Evolutionary conservation across 1,139 yeast genomes (phyloP).

Genomic region (Casaregolazyma lundiana): DNA sequence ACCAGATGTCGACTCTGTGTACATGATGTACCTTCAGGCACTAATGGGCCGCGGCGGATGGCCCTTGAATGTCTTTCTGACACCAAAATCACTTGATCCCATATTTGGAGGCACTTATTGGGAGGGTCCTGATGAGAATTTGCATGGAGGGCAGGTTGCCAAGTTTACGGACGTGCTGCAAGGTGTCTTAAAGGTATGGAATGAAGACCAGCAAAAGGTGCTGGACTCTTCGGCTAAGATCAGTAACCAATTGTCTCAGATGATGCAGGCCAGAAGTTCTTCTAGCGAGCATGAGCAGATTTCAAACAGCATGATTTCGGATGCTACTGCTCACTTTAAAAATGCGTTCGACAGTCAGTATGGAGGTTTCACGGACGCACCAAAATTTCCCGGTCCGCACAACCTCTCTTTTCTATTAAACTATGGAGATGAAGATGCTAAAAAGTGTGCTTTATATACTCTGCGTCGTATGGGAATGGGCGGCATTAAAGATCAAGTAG

Average conservation of each 20-base stretch:
- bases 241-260: conserved; percentile 21
- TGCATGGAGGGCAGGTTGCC: conserved; percentile 16
- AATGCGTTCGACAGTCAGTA: conserved; percentile 26
- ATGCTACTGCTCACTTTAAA: conserved; percentile 27
- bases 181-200: conserved; percentile 31
- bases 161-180: conserved; percentile 28
- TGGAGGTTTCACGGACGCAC: conserved; percentile 37
- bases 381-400: conserved; percentile 37
- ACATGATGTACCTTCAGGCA: conserved; percentile 38
- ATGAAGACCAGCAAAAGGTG: conserved; percentile 24
- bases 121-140: conserved; percentile 32
- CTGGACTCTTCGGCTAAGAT: conserved; percentile 24
- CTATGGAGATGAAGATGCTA: conserved; percentile 16
- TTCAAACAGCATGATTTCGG: conserved; percentile 18
- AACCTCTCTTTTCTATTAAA: conserved; percentile 31
- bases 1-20: conserved; percentile 37
- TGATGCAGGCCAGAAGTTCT: conserved; percentile 29
- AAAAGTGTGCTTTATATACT: conserved; percentile 21
- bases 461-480: conserved; percentile 32
- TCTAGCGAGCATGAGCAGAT: conserved; percentile 19
- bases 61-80: conserved; percentile 38
- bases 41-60: conserved; percentile 39
- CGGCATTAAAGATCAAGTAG: conserved; percentile 38
- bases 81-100: conserved; percentile 35
- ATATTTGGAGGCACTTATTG: conserved; percentile 39